These are phyloP conservation scores for Orbilia ellipsospora DNA, from an alignment of 2,329 filamentous ascomycete species.

Conservation along the genomic window DNA sequence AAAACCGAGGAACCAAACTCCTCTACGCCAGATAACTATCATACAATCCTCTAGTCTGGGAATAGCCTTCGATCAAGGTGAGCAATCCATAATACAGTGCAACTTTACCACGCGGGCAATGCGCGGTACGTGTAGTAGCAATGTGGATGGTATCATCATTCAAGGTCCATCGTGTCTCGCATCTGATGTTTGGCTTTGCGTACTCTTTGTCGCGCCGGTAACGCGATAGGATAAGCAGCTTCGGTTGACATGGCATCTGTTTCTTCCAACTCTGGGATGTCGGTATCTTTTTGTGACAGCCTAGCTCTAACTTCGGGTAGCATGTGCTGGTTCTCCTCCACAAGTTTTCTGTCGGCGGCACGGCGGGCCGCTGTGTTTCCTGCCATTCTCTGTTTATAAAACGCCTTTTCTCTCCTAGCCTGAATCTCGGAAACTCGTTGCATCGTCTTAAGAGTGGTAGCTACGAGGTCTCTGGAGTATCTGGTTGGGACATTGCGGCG, in stretches of 20 bases:
- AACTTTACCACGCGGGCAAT: constrained; percentile 1
- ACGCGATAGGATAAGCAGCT: constrained; percentile 34
- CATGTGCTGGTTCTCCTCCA: constrained; percentile 91
- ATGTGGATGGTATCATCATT: constrained; percentile 5
- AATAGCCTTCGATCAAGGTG: background rate
- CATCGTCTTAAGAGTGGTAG: constrained; percentile 91
- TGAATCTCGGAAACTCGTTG: constrained; percentile 87
- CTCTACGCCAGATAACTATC: constrained; percentile 37
- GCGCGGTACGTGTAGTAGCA: background rate
- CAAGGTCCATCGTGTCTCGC: constrained; percentile 45
- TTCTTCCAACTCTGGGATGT: constrained; percentile 15
- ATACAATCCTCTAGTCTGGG: constrained; percentile 29
- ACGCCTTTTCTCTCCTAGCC: constrained; percentile 82
- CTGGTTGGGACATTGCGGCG: constrained; percentile 93
- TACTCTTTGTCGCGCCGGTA: constrained; percentile 24
- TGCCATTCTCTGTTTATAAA: constrained; percentile 93
- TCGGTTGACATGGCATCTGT: constrained; percentile 18
- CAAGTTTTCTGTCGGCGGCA: constrained; percentile 83
- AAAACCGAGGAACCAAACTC: constrained; percentile 20
- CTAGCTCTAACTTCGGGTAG: constrained; percentile 68
- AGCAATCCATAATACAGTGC: constrained; percentile 3
- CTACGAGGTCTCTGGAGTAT: constrained; percentile 92
- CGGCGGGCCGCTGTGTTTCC: constrained; percentile 87
- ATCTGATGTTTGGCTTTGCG: constrained; percentile 15
- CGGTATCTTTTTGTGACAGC: constrained; percentile 24